Evolutionary conservation across 768 basidiomycete genomes (phyloP), one percentile per base, ranked within the genome.

Genomic region (Naganishia friedmannii): DNA sequence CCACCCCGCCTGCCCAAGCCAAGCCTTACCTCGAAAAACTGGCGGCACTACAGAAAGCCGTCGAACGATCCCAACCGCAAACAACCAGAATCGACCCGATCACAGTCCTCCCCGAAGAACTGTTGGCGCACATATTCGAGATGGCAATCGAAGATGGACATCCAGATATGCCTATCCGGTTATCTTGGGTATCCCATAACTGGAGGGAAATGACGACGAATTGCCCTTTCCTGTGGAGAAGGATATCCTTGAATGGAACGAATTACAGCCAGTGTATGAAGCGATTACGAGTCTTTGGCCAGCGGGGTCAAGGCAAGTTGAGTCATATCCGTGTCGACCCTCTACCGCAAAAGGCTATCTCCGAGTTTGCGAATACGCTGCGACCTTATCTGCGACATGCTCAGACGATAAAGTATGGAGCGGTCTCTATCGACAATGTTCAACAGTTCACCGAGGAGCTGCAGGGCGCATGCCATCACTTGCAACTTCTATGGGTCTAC

Each of bases 141-240:
- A 28, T 63, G 60, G 60, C 26, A 3, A 63, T 63, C 21, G 60
- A 63, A 29, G 60, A 63, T 7, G 60, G 48, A 23, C 48, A 63
- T 63, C 28, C 60, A n/a, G 42, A 45, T 28, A 63, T 63, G 60
- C 34, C 60, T 10, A 26, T 26, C 12, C 60, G 60, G 42, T 13
- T 63, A n/a, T 63, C 60, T 5, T 63, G 60, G 60, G 60, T 63
- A 5, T 63, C 60, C 21, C 37, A n/a, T 23, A 45, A n/a, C 37
- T 63, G 60, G 60, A 31, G 60, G 39, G 60, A 63, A 7, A 63
- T 63, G 60, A 63, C 60, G n/a, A 45, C 39, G 23, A 63, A 63
- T n/a, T 63, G 60, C 26, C 60, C 60, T 34, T 63, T 63, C 26
- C 39, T 63, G 12, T 63, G 60, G 60, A 45, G 60, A 46, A 6